Evolutionary conservation across 495 filamentous ascomycete genomes (phyloP).

Genomic region (Hyaloscypha bicolor): DNA sequence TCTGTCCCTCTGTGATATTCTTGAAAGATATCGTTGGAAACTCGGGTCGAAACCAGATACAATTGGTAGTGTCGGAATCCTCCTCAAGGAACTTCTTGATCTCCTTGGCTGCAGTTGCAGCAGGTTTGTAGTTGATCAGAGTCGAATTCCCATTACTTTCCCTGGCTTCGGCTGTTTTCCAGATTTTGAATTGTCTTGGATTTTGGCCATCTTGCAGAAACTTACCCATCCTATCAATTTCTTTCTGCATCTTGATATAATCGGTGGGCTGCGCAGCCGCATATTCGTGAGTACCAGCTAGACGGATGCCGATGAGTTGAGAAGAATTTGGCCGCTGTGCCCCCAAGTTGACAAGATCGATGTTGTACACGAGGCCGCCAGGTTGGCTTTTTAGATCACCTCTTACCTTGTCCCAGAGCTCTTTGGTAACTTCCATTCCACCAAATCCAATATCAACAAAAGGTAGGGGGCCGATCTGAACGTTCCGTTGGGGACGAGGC

Average conservation of each 20-base stretch:
- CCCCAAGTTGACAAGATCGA: not conserved
- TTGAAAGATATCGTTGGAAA: not conserved
- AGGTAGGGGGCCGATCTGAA: not conserved
- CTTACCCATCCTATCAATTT: not conserved
- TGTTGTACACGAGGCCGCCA: not conserved
- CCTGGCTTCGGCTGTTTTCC: conserved; percentile 7
- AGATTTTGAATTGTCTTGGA: conserved; percentile 11
- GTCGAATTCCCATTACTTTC: not conserved
- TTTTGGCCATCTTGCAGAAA: not conserved
- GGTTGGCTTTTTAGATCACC: not conserved
- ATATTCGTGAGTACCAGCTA: not conserved
- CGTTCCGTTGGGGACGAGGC: not conserved
- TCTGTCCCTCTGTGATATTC: not conserved
- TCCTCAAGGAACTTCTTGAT: conserved; percentile 6
- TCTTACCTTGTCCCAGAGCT: not conserved
- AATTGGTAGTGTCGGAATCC: not conserved
- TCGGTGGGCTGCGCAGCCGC: not conserved
- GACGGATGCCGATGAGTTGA: not conserved
- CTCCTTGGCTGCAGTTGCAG: not conserved
- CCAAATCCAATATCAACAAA: conserved; percentile 4
- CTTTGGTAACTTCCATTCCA: conserved; percentile 9
- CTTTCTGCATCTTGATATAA: not conserved
- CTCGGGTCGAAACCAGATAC: conserved; percentile 20
- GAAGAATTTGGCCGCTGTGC: not conserved
- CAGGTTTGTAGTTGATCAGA: conserved; percentile 7